Evolutionary conservation across 2,329 filamentous ascomycete species (phyloP), one percentile per base, ranked within the genome.

Genomic region (Chaetomium olivaceum): DNA sequence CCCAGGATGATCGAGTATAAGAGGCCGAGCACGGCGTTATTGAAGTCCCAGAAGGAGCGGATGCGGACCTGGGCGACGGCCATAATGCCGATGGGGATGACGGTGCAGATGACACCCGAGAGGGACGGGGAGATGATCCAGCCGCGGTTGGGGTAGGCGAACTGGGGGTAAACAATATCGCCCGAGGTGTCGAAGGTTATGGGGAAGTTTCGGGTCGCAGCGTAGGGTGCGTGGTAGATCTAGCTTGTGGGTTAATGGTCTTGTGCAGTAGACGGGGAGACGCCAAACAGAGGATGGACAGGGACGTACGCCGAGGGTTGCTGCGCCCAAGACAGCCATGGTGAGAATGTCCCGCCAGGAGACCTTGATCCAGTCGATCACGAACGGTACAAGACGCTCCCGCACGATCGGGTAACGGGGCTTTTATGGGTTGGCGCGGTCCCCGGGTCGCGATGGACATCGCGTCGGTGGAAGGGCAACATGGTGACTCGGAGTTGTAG

Each of bases 21-120:
- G 0, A 92, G 83, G 16, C 89, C 90, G 57, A 91, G 82, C 58
- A 88, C 79, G 54, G 85, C 89, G 74, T 92, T 92, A 80, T 91
- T 91, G 72, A 87, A 79, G 63, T 89, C 87, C 87, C 87, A 89
- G 78, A 89, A 89, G 8, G 84, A 88, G 63, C 86, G 84, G 56
- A 91, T 81, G 58, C 89, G 85, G 70, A 91, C 83, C 76, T 92
- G 89, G 78, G 88, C 84, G 62, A 87, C 70, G 2, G 90, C 77
- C 71, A 92, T 86, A 74, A 90, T 77, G 67, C 81, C 75, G 71
- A 92, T 88, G 9, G 90, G 89, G n/a, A 87, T 77, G 6, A 85
- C 75, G 54, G 82, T 77, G 5, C 82, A 84, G 36, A 90, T 76
- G 1, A 89, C 71, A 0, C 83, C 86, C 0, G 86, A 84, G 0